Base-by-base conservation (phyloP, 768 basidiomycete genomes). In the Naganishia onofrii region DNA sequence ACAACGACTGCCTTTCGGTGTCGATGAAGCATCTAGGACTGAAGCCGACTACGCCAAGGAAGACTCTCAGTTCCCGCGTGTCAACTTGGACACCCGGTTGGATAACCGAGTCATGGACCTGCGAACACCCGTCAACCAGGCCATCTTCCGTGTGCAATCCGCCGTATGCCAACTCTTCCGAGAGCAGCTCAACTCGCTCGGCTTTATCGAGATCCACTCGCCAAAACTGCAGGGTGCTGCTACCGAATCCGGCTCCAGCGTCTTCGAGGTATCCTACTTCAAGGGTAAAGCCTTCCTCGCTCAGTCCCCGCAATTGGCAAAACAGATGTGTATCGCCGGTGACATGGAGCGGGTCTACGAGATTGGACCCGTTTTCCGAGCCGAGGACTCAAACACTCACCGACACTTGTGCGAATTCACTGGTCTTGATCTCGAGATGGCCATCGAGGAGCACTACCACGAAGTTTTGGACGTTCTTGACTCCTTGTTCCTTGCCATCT, bases 281-380 rank as follows among this genome's bases (percentile, higher is more conserved):
- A 95, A 96, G 85, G 92, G 94, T 88, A 86, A 81, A 74, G 96
- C 96, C 2, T 99, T 85, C 84, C 86, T 99, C 48, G 96, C 96
- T 23, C 96, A 99, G 81, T 93, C 91, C 46, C 96, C 96, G 48
- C 96, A 99, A 79, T 85, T 98, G 19, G 92, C 93, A 63, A 99
- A 99, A 82, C 96, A 99, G 82, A 99, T 99, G 96, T 91, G 90
- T 71, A 98, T 99, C 76, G 93, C 96, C 38, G 93, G 92, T 66
- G 96, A 98, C 83, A 93, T 98, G 78, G 96, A 98, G 81, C 87
- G 93, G 36, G 96, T 99, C 9, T 99, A 94, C 82, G 96, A 99
- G 82, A 93, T 99, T 71, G 96, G 89, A 0, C 84, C 84, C 52
- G 82, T 98, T 67, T 98, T 98, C 85, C 92, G 96, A 72, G 96